Conservation (phyloP, 768 basidiomycete species). For the Mycena leptocephala region DNA sequence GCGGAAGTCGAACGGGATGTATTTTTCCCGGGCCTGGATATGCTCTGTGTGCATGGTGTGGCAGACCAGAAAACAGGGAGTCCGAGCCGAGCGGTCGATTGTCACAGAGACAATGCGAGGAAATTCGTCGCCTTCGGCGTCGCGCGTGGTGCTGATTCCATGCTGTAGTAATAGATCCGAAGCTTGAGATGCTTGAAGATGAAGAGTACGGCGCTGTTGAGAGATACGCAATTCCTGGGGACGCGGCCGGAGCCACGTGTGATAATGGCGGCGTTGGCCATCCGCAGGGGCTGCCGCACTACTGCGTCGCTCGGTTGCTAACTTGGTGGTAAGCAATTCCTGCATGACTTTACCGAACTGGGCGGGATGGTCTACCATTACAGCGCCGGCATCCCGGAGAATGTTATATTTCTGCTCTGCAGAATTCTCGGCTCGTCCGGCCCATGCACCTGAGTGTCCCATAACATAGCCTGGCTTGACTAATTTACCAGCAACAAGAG, state of each 20-base stretch:
- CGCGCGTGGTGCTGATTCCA: neutral
- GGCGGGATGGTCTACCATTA: slow-evolving; percentile 29
- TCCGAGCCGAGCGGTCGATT: slow-evolving; percentile 23
- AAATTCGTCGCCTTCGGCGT: neutral
- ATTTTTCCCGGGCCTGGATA: neutral
- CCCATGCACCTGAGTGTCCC: slow-evolving; percentile 35
- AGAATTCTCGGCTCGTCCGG: neutral
- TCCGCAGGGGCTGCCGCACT: neutral
- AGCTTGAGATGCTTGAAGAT: neutral
- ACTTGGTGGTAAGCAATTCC: neutral
- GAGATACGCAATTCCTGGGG: neutral
- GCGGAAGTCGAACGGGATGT: slow-evolving; percentile 1
- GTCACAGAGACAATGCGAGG: neutral
- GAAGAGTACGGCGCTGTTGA: neutral
- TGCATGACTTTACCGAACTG: slow-evolving; percentile 29
- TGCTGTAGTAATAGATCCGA: neutral
- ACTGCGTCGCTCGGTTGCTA: neutral
- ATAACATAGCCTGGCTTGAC: slow-evolving; percentile 18
- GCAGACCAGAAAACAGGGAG: slow-evolving; percentile 13
- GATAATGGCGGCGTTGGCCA: neutral
- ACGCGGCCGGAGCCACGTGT: neutral
- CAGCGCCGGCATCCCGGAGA: slow-evolving; percentile 17
- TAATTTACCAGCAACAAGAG: slow-evolving; percentile 18
- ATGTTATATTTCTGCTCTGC: slow-evolving; percentile 14
- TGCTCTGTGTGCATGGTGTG: neutral